Evolutionary conservation across 129 eudicot species (phyloP), one percentile per base, ranked within the genome.

Genomic region (Solidago caesia): DNA sequence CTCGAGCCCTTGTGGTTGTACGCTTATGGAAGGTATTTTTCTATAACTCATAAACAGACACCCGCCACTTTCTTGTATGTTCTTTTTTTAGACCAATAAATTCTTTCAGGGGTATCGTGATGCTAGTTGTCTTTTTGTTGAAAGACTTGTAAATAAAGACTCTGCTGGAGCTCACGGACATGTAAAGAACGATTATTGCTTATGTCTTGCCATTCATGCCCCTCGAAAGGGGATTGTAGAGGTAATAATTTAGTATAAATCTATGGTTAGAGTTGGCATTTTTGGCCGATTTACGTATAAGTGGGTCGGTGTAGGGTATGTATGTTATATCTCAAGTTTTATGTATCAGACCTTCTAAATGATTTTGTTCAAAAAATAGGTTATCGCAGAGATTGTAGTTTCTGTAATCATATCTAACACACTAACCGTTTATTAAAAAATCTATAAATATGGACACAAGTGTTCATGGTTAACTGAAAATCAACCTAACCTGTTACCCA

Each of bases 1-100:
- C 98, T 45, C 96, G 89, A 67, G 98, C 98, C 49, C 97, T 91
- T 78, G 97, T 94, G 11, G 98, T 91, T 11, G 98, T 94, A 74
- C 98, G 98, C 21, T 72, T 94, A 74, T 91, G 97, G 96, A 94
- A 94, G 98, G 98, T 94, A 83, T 71, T n/a, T 49, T 63, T 14
- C 12, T 70, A 33, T 33, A 33, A 68, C 56, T 41, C 46, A 16
- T 42, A 64, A 21, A 67, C 12, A 5, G 51, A 8, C 42, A 0
- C 9, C 41, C 7, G 6, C 63, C 29, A 33, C 55, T 41, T 61
- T 8, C 58, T 44, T 11, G 0, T 60, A 4, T 10, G 21, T 11
- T 29, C 45, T 4, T 53, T 43, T 43, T 44, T 55, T 4, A 55
- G 48, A 65, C 10, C 43, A 7, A 41, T 51, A 45, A 2, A 25